Evolutionary conservation across 768 basidiomycete species (phyloP), one percentile per base, ranked within the genome.

Genomic region (Hypholoma fasciculare): DNA sequence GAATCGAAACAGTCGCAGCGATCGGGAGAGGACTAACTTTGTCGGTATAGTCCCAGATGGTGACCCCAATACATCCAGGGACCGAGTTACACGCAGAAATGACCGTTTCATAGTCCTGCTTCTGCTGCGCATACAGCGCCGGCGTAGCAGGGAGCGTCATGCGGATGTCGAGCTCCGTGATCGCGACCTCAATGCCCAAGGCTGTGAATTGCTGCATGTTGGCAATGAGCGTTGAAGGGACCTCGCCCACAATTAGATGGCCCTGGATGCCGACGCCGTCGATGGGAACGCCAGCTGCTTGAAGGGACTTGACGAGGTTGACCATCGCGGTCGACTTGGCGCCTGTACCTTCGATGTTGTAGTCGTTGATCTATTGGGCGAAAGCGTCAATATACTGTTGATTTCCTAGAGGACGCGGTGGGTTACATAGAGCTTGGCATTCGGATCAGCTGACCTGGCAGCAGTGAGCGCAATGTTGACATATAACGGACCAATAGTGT

Each of bases 121-220:
- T 73, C 65, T 88, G 85, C 65, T 86, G 83, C 30, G 70, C 74
- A 34, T 83, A 73, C 36, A 79, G 71, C 1, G 78, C 79, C 7
- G 68, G 61, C 2, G 83, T 84, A 12, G 72, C 76, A 13, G 85
- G 86, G 11, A 82, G 72, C 7, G 75, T 76, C 76, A 86, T 84
- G 49, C 86, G 77, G 63, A 84, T 84, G 65, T 89, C 87, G 49
- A 89, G 78, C 66, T 88, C 87, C 2, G 87, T 89, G 62, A 88
- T 81, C 9, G 86, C 86, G 23, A 88, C 82, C 62, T 88, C 87
- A 43, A 89, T 72, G 4, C 88, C 86, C 26, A 87, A 79, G 11
- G 78, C 78, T 12, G 82, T 78, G 65, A 88, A 82, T 50, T 78
- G 74, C 59, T 78, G 66, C 55, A 87, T 71, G 58, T 82, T 82